Base-by-base conservation (phyloP, 2,329 filamentous ascomycete genomes). In the Phaeophleospora eucalypticola region DNA sequence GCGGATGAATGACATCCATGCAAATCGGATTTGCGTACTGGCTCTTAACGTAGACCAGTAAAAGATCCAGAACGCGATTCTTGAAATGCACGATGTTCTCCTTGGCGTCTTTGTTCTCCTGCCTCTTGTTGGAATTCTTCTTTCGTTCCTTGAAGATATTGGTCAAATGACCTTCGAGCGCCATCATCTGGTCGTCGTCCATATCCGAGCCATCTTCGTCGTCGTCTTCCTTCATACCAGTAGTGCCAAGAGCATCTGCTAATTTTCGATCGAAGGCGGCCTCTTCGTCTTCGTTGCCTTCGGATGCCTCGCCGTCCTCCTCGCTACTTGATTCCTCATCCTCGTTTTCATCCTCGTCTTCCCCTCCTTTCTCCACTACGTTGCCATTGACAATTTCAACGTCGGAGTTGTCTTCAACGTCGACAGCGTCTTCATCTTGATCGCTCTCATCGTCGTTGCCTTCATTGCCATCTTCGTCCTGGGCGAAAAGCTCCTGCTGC, bases 151-250 rank as follows among this genome's bases (percentile, higher is more conserved):
- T 82, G 76, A 97, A 94, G 52, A 96, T 88, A 53, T 87, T 87
- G 41, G 83, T 81, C 3, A 98, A 80, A 62, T 91, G 85, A 9
- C 80, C 79, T 60, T 97, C 91, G 14, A 97, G 74, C 3, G 83
- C 83, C 70, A 95, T 83, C 93, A 97, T 97, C 64, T 95, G 86
- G 15, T 91, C 89, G 69, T 97, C 91, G 51, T 89, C 86, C 89
- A 98, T 95, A 68, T 95, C 88, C 2, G 80, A 82, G 50, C 79
- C 80, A 17, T 74, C 70, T 49, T 86, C 85, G 10, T 75, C 75
- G 8, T 78, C 78, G 21, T 81, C 81, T 1, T 78, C 77, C 17
- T 76, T 71, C 17, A 71, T 68, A 16, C 69, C 69, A 39, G 85
- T 84, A 0, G 84, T 90, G 34, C 87, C 83, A 2, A 95, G 80